Evolutionary conservation across 257 asterid genomes (phyloP).

Genomic region (Penstemon barbatus): DNA sequence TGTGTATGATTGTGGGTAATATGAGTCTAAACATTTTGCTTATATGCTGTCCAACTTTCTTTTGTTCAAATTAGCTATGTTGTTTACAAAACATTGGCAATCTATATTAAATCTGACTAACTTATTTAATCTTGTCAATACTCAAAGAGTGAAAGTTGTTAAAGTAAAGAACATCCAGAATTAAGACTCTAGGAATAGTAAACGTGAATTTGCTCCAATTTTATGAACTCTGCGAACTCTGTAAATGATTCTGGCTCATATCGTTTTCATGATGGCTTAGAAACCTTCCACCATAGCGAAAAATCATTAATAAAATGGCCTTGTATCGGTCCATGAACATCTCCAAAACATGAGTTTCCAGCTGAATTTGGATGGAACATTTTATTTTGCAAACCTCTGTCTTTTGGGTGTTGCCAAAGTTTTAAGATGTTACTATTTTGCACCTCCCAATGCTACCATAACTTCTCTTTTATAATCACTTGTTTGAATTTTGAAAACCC

Average conservation of each 20-base stretch:
- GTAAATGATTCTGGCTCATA: background rate
- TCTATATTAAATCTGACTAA: background rate
- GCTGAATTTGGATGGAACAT: background rate
- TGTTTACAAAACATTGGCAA: background rate
- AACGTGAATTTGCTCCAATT: conserved; percentile 2
- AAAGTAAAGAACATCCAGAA: background rate
- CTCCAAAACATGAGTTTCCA: background rate
- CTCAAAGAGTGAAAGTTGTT: background rate
- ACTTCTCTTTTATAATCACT: conserved; percentile 1
- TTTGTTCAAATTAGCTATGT: background rate
- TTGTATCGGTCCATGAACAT: background rate
- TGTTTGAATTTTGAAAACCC: background rate
- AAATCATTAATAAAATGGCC: conserved; percentile 7
- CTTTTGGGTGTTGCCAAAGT: conserved; percentile 9
- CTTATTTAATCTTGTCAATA: background rate
- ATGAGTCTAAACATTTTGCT: no score
- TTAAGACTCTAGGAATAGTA: background rate
- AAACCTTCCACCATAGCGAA: conserved; percentile 2
- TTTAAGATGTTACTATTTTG: conserved; percentile 13
- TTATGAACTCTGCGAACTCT: conserved; percentile 8
- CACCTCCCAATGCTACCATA: background rate
- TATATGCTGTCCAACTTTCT: background rate
- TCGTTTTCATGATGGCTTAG: background rate
- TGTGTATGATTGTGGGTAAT: conserved; percentile 4
- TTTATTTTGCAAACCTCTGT: background rate